Base-by-base conservation (phyloP, 306 rosid genomes). In the Vicia villosa region DNA sequence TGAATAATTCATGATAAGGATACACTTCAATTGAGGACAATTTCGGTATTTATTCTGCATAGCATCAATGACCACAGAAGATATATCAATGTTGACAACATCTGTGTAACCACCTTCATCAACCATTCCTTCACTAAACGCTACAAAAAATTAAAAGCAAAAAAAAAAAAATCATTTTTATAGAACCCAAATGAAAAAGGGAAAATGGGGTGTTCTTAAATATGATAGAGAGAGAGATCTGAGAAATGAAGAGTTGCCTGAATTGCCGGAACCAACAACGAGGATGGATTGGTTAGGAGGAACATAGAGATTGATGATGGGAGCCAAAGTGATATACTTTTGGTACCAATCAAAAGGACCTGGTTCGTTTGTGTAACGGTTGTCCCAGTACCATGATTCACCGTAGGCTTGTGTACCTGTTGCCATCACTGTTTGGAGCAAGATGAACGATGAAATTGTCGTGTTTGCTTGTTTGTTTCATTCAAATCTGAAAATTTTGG, bases 281-380 rank as follows among this genome's bases (percentile, higher is more conserved):
- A 91, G 96, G 77, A 85, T 50, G 61, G 79, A 82, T 28, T 63
- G 68, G 42, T 12, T 34, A 5, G 50, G 60, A 41, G 91, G 83
- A 65, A 77, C 83, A 55, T 91, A 85, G 68, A 85, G 91, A 28
- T 74, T 81, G 73, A 86, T 79, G 66, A 91, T 74, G 21, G 97
- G 96, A 67, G 97, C 83, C 32, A 91, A 22, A 70, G 93, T 72
- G 15, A 74, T 80, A 73, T 86, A 91, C 69, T 85, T 91, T 63
- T 91, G 97, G 86, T 91, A 91, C 97, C 97, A 91, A 83, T 91
- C 96, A 42, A 91, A 91, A 38, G 88, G 80, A 4, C 81, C 80
- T 0, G 89, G 84, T 69, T 91, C 96, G 63, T 85, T 79, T 62
- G 93, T 56, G 81, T 91, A 91, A 54, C 96, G 96, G 50, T 83